Conservation (phyloP, 192 early-diverging fungal species). For the Gryganskiella cystojenkinii region DNA sequence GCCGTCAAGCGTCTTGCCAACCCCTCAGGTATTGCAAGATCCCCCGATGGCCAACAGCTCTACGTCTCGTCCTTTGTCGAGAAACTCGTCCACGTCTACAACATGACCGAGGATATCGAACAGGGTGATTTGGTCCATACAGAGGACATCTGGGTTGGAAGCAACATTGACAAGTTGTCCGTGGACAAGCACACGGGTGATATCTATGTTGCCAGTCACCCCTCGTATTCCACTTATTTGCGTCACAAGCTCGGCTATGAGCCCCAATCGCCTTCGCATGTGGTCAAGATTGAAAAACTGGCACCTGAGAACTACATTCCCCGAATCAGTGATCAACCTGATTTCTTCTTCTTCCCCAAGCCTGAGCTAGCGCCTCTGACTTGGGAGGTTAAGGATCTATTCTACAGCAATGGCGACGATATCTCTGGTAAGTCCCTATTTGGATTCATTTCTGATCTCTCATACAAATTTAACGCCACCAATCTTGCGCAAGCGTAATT, state of each 20-base stretch:
- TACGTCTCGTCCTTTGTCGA: slow-evolving; percentile 41
- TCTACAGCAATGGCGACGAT: slow-evolving; percentile 53
- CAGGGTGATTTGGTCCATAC: slow-evolving; percentile 32
- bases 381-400: slow-evolving; percentile 51
- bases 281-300: slow-evolving; percentile 47
- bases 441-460: neutral
- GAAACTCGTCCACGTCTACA: slow-evolving; percentile 34
- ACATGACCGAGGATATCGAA: slow-evolving; percentile 26
- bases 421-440: slow-evolving; percentile 44
- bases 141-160: slow-evolving; percentile 43
- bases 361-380: slow-evolving; percentile 38
- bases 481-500: neutral
- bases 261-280: slow-evolving; percentile 44
- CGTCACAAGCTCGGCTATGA: slow-evolving; percentile 42
- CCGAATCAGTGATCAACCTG: slow-evolving; percentile 26
- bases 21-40: slow-evolving; percentile 39
- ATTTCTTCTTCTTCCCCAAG: slow-evolving; percentile 39
- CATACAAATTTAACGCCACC: neutral
- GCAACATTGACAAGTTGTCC: slow-evolving; percentile 40
- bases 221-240: slow-evolving; percentile 42
- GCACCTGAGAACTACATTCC: slow-evolving; percentile 42
- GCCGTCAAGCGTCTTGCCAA: slow-evolving; percentile 30
- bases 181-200: slow-evolving; percentile 45
- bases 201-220: slow-evolving; percentile 47
- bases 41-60: slow-evolving; percentile 32